Evolutionary conservation across 345 rosid species (phyloP).

Genomic region (Hibiscus tridactylites): DNA sequence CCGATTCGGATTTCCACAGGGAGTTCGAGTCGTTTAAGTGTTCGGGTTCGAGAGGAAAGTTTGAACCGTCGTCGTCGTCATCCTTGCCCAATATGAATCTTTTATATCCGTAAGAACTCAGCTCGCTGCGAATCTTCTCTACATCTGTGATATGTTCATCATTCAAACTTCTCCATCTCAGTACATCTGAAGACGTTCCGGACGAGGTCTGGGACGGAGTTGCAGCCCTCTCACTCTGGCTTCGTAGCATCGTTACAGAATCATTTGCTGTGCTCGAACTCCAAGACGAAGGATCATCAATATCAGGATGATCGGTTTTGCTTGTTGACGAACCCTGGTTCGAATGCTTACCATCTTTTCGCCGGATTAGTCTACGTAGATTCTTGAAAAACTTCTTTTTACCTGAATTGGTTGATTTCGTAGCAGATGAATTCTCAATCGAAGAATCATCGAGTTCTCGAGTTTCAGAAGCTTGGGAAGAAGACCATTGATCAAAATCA

Average conservation of each 20-base stretch:
- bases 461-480: constrained; percentile 49
- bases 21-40: not conserved
- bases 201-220: constrained; percentile 26
- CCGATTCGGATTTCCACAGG: constrained; percentile 35
- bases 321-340: constrained; percentile 17
- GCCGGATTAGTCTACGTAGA: constrained; percentile 48
- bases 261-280: constrained; percentile 24
- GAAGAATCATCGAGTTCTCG: constrained; percentile 44
- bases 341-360: constrained; percentile 36
- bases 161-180: constrained; percentile 27
- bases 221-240: constrained; percentile 7
- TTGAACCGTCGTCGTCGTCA: not conserved
- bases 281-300: constrained; percentile 18
- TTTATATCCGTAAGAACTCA: constrained; percentile 16
- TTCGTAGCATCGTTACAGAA: not conserved
- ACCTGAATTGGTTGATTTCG: constrained; percentile 27
- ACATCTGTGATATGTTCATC: constrained; percentile 26
- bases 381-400: constrained; percentile 52
- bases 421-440: constrained; percentile 24
- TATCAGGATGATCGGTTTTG: constrained; percentile 24
- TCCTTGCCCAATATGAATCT: constrained; percentile 16
- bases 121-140: constrained; percentile 18
- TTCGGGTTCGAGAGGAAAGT: not conserved
- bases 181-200: constrained; percentile 46
- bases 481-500: constrained; percentile 60